Percentiles rank a stretch among this genome's conserved stretches.
These are phyloP conservation scores for Colletotrichum endophyticum DNA, from an alignment of 2,329 filamentous ascomycete species.

Conservation along the genomic window DNA sequence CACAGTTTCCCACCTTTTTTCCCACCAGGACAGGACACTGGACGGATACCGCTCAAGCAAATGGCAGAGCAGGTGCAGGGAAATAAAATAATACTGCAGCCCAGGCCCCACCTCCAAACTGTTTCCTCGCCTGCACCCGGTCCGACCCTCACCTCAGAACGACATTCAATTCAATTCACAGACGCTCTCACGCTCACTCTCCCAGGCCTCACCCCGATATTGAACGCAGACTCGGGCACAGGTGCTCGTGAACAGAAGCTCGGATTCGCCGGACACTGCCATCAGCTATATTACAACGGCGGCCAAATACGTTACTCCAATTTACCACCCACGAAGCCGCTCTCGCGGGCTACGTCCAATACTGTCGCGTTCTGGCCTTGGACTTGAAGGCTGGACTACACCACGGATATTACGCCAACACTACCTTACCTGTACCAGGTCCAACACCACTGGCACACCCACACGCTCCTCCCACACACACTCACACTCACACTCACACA, in stretches of 20 bases:
- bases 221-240: background rate
- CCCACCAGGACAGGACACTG: background rate
- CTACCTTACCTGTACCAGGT: background rate
- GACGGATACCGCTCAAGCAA: background rate
- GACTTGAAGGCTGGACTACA: background rate
- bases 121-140: conserved; percentile 1
- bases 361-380: background rate
- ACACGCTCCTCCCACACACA: background rate
- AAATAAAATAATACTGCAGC: background rate
- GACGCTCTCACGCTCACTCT: background rate
- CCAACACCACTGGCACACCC: background rate
- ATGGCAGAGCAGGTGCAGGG: background rate
- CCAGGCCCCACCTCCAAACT: background rate
- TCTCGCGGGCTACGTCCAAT: background rate
- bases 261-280: background rate
- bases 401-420: background rate
- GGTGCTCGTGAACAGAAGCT: background rate
- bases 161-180: background rate
- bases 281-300: background rate
- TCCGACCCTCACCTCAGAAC: background rate
- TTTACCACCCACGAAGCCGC: background rate
- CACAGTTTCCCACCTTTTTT: background rate
- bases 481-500: background rate
- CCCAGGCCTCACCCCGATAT: background rate
- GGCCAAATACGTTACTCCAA: background rate